Evolutionary conservation across 1,139 yeast species (phyloP).

Genomic region (Yamadazyma epiphylla): DNA sequence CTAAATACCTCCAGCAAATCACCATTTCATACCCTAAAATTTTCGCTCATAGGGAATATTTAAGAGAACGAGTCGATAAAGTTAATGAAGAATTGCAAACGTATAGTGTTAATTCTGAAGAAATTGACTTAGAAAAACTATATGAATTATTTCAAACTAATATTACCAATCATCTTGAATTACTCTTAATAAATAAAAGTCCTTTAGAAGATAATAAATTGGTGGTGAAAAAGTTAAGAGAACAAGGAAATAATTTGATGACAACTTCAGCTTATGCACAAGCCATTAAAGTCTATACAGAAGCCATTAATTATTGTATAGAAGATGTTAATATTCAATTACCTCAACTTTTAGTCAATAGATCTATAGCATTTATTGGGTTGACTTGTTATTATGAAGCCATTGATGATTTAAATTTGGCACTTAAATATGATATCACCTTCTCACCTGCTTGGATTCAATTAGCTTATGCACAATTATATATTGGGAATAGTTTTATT

Average conservation of each 20-base stretch:
- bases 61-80: conserved; percentile 5
- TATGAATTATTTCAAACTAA: conserved; percentile 7
- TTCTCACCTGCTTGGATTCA: conserved; percentile 47
- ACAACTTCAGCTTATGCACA: conserved; percentile 35
- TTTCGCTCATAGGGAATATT: conserved; percentile 5
- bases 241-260: conserved; percentile 43
- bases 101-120: conserved; percentile 2
- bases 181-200: conserved; percentile 1
- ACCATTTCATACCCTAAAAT: conserved; percentile 4
- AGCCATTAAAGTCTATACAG: conserved; percentile 39
- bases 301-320: conserved; percentile 25
- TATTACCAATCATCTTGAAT: conserved; percentile 11
- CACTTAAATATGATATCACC: conserved; percentile 27
- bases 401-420: conserved; percentile 32
- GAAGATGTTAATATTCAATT: conserved; percentile 13
- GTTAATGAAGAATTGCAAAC: conserved; percentile 8
- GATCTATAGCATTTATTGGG: conserved; percentile 44
- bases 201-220: background rate
- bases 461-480: conserved; percentile 42
- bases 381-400: conserved; percentile 43
- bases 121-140: conserved; percentile 6
- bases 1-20: conserved; percentile 7
- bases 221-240: conserved; percentile 24
- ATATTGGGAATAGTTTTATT: conserved; percentile 35
- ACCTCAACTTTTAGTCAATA: conserved; percentile 36